Evolutionary conservation across 805 yeast species (phyloP).

Genomic region (Hanseniaspora valbyensis): DNA sequence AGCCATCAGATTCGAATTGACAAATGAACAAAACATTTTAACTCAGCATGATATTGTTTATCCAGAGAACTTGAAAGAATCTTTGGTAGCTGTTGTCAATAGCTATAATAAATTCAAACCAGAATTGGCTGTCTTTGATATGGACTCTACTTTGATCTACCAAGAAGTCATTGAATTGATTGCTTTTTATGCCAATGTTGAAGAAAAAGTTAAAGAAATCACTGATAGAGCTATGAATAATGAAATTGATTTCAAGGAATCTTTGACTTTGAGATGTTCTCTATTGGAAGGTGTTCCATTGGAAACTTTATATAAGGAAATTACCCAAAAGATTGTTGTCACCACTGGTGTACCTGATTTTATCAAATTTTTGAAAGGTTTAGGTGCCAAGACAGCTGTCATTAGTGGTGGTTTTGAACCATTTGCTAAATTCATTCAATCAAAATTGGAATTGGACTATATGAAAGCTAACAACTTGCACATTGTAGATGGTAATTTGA

Average conservation of each 20-base stretch:
- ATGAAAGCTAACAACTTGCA: constrained; percentile 75
- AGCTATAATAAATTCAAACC: constrained; percentile 23
- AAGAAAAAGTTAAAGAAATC: constrained; percentile 72
- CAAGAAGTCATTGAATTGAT: constrained; percentile 95
- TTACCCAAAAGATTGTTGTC: constrained; percentile 46
- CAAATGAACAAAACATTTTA: constrained; percentile 2
- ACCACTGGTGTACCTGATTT: constrained; percentile 83
- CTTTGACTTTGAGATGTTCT: constrained; percentile 61
- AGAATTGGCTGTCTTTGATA: constrained; percentile 77
- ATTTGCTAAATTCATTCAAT: constrained; percentile 65
- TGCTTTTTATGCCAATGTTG: constrained; percentile 88
- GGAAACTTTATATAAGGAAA: constrained; percentile 60
- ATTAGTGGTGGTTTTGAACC: constrained; percentile 93
- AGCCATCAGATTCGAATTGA: constrained; percentile 12
- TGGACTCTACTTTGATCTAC: constrained; percentile 93
- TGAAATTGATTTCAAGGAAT: constrained; percentile 79
- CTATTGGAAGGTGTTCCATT: constrained; percentile 76
- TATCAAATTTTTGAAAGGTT: constrained; percentile 45
- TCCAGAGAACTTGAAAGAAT: constrained; percentile 22
- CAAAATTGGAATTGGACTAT: constrained; percentile 60
- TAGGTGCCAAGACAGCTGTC: constrained; percentile 68
- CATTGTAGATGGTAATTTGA: constrained; percentile 36
- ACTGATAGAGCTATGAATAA: constrained; percentile 97
- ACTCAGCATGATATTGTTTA: constrained; percentile 20
- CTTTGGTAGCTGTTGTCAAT: constrained; percentile 17